phyloP scores from a whole-genome alignment of 306 rosid genomes.

The Acacia acuminata region DNA sequence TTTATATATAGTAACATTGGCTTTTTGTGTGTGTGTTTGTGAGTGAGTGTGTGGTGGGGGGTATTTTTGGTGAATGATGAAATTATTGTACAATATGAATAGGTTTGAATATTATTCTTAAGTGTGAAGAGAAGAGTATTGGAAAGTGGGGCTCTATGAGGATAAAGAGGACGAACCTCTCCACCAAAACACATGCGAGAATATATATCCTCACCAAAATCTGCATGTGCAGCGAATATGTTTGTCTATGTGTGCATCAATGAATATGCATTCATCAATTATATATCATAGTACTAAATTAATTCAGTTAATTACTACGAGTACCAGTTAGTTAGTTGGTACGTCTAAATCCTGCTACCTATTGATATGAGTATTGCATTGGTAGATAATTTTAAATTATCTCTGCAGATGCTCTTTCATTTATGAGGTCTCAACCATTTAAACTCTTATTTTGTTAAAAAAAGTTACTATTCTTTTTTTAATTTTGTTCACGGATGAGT shows the following conservation, averaged over 20 bases:
- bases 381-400: too few species aligned
- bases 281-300: neutral
- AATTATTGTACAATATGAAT: neutral
- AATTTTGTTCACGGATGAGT: neutral
- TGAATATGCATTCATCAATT: slow-evolving; percentile 8
- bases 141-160: slow-evolving; percentile 30
- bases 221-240: slow-evolving; percentile 8
- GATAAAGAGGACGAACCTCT: slow-evolving; percentile 30
- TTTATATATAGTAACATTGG: neutral
- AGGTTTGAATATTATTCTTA: slow-evolving; percentile 14
- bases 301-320: neutral
- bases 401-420: too few species aligned
- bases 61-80: slow-evolving; percentile 20
- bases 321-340: neutral
- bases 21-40: neutral
- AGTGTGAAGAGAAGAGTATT: slow-evolving; percentile 20
- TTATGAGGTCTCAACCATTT: neutral
- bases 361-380: neutral
- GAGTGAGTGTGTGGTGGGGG: neutral
- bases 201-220: slow-evolving; percentile 32
- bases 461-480: too few species aligned
- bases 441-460: too few species aligned
- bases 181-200: slow-evolving; percentile 32
- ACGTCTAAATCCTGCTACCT: neutral
- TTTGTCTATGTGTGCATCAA: slow-evolving; percentile 1